Evolutionary conservation across 2,329 filamentous ascomycete species (phyloP), one percentile per base, ranked within the genome.

Genomic region (Diaporthe ilicicola): DNA sequence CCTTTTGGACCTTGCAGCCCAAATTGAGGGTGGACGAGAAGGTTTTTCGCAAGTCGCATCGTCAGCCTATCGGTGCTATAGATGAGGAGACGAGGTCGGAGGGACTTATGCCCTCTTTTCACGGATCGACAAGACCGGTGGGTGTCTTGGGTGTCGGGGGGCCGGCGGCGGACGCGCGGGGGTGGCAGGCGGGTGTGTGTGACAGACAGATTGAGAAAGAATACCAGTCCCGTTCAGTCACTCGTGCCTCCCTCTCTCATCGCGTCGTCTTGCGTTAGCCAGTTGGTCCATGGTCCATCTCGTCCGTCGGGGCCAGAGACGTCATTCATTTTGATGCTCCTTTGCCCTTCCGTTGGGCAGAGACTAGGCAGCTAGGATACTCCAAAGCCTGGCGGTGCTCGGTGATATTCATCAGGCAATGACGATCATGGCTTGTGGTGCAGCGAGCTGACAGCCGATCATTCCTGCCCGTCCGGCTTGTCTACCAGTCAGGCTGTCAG

Each of bases 111-210:
- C 56, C 56, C 19, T 48, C 44, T 62, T 48, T 19, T 50, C 59
- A 4, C n/a, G 59, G 59, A 64, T 64, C 59, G 59, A 64, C 59
- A 64, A 50, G 44, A 64, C 59, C 44, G 59, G 59, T 64, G 44
- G 59, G 29, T 34, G 42, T 27, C 15, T n/a, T n/a, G 19, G 59
- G 44, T n/a, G n/a, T n/a, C n/a, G n/a, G 44, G 19, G 29, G 29
- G 27, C 42, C 46, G 48, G 34, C 6, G 39, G 27, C 42, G 5
- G 56, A 19, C 27, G 27, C 56, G 56, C 37, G 32, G 37, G 17
- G 27, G 56, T 48, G 39, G 27, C 32, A 7, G 53, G n/a, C 39
- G 10, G 39, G 15, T 12, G 32, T 4, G 53, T 37, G 53, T 34
- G 32, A 56, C 29, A 24, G 32, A 56, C 54, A 56, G 34, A 56